Percentiles rank a stretch among this genome's conserved stretches.
These are phyloP conservation scores for Oryza australiensis DNA, from an alignment of 176 grass and related monocot genomes.

Conservation along the genomic window DNA sequence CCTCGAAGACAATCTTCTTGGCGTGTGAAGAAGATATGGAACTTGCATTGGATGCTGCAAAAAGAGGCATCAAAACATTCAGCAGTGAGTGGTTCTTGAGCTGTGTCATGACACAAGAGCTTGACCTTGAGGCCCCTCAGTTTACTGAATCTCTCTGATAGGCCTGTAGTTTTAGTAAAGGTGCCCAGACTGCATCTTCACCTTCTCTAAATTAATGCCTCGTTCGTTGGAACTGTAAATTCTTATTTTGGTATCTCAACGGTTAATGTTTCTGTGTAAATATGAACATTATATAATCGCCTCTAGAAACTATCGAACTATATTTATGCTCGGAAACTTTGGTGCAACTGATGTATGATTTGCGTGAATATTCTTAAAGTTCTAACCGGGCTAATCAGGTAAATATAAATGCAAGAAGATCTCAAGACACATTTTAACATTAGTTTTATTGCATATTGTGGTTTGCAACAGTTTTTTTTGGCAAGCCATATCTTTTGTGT, in stretches of 20 bases:
- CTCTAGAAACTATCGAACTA: slow-evolving; percentile 1
- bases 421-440: no score
- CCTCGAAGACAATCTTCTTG: slow-evolving; percentile 65
- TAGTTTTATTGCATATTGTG: no score
- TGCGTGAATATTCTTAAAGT: not conserved
- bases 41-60: slow-evolving; percentile 59
- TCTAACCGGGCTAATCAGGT: not conserved
- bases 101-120: slow-evolving; percentile 84
- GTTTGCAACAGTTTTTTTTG: no score
- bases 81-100: slow-evolving; percentile 87
- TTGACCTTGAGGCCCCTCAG: slow-evolving; percentile 76
- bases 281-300: not conserved
- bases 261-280: slow-evolving; percentile 8
- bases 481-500: no score
- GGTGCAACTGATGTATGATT: not conserved
- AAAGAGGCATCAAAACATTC: slow-evolving; percentile 61
- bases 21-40: slow-evolving; percentile 72
- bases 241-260: not conserved
- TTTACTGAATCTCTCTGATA: slow-evolving; percentile 70
- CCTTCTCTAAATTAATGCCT: not conserved
- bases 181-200: not conserved
- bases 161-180: not conserved
- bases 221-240: slow-evolving; percentile 6
- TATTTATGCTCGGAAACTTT: not conserved
- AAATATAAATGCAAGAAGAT: no score